These are phyloP conservation scores for Helminthosporium solani DNA, from an alignment of 2,329 filamentous ascomycete species.

Conservation along the genomic window DNA sequence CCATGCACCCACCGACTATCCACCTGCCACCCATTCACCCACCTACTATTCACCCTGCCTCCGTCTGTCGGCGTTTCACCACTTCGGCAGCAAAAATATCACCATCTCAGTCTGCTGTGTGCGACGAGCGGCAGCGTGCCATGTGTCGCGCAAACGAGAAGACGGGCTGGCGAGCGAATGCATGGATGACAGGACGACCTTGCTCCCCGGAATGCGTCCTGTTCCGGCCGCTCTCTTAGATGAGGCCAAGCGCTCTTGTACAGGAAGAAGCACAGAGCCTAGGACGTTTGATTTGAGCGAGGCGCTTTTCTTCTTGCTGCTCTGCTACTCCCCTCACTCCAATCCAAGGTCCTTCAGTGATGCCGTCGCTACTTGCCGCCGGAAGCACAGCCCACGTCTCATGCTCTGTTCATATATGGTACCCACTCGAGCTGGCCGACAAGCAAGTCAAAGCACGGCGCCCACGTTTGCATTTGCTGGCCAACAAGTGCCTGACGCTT, in stretches of 20 bases:
- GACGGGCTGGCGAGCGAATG: too few relatives aligned
- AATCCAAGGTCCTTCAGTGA: background rate
- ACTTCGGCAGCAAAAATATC: too few relatives aligned
- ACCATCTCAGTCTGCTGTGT: too few relatives aligned
- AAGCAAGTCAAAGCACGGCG: background rate
- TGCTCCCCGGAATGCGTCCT: background rate
- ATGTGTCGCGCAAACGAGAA: background rate
- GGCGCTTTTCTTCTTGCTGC: background rate
- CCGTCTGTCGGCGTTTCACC: too few relatives aligned
- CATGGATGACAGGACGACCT: background rate
- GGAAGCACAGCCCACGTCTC: background rate
- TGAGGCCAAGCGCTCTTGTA: conserved; percentile 9
- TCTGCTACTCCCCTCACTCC: background rate
- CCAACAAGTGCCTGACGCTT: background rate
- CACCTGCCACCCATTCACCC: too few relatives aligned
- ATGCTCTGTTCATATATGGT: background rate
- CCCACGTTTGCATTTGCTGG: background rate
- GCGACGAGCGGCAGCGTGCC: conserved; percentile 1
- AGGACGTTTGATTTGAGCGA: too few relatives aligned
- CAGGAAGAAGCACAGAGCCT: too few relatives aligned
- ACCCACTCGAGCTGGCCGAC: conserved; percentile 1
- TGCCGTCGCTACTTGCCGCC: conserved; percentile 4
- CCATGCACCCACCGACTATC: too few relatives aligned
- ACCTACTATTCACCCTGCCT: too few relatives aligned
- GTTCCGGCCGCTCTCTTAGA: conserved; percentile 3